Base-by-base conservation (phyloP, 2,329 filamentous ascomycete genomes). In the Cladophialophora psammophila region DNA sequence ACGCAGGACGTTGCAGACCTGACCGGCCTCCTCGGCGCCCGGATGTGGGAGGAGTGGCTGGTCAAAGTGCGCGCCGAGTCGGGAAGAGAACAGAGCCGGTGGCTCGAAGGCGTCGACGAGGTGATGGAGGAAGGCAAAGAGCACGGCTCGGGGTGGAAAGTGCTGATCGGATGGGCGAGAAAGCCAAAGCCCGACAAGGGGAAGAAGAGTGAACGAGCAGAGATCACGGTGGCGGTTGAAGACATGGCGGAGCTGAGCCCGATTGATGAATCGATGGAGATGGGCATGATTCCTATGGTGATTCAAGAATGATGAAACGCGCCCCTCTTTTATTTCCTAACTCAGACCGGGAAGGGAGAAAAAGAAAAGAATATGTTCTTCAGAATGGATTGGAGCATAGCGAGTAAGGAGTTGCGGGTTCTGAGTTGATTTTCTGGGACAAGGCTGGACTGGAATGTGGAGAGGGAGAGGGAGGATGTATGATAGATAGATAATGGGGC, bases 31-130 rank as follows among this genome's bases (percentile, higher is more conserved):
- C 88, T 94, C 0, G 95, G 93, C 4, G 90, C 91, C 32, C 95
- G 93, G 89, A 89, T 90, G 77, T 99, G 94, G 94, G 95, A 99
- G 85, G 91, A 92, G 77, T 99, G 95, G 95, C 86, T 98, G 78
- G 81, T 97, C 72, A 92, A 93, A 75, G 86, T 94, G 74, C 91
- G 95, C 81, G 87, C 90, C 80, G 94, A 97, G 82, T 95, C 65
- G 32, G 89, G 90, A 15, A 89, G 91, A 78, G 80, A 80, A 42
- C 80, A 84, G 70, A 78, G 79, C 68, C 78, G 76, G 60, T 77
- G 84, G 57, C 70, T 86, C 66, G 82, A 85, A 65, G 85, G 85
- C 32, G 82, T 88, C 18, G 83, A 85, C 20, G 81, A 82, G 68
- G 82, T 87, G 26, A 80, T 90, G 65, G 86, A 88, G 70, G 87